Evolutionary conservation across 1,284 basidiomycete genomes (phyloP).

Genomic region (Crocinoboletus sp.): DNA sequence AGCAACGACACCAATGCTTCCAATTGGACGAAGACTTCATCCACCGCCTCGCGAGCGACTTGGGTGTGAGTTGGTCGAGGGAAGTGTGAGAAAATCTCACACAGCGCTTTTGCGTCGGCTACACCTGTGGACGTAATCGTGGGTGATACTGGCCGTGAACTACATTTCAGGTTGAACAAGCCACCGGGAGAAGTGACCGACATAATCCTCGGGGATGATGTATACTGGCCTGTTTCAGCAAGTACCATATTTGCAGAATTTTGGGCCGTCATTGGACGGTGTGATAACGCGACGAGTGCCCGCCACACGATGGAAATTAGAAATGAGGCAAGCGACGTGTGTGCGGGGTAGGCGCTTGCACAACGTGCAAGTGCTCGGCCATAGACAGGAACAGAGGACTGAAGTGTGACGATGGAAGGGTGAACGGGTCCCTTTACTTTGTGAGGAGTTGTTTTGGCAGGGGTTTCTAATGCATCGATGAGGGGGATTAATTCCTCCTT

Average conservation of each 20-base stretch:
- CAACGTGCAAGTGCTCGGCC: slow-evolving; percentile 54
- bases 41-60: slow-evolving; percentile 68
- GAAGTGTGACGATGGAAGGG: slow-evolving; percentile 55
- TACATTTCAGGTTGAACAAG: slow-evolving; percentile 63
- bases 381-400: slow-evolving; percentile 56
- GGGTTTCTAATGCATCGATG: slow-evolving; percentile 55
- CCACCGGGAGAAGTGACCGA: slow-evolving; percentile 55
- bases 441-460: slow-evolving; percentile 29
- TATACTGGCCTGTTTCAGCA: slow-evolving; percentile 38
- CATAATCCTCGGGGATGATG: slow-evolving; percentile 40
- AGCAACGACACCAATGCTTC: slow-evolving; percentile 52
- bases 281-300: slow-evolving; percentile 61
- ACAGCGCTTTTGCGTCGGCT: slow-evolving; percentile 55
- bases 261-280: slow-evolving; percentile 43
- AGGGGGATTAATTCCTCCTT: slow-evolving; percentile 57
- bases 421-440: slow-evolving; percentile 48
- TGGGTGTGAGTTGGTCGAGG: slow-evolving; percentile 54
- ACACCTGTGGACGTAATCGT: slow-evolving; percentile 39
- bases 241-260: slow-evolving; percentile 26
- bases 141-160: slow-evolving; percentile 65
- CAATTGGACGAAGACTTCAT: slow-evolving; percentile 67
- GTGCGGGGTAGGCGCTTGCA: slow-evolving; percentile 47
- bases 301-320: slow-evolving; percentile 71
- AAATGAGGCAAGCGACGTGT: slow-evolving; percentile 59
- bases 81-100: slow-evolving; percentile 52